These are phyloP conservation scores for Arxiozyma telluris DNA, from an alignment of 1,139 yeast species.

Conservation along the genomic window DNA sequence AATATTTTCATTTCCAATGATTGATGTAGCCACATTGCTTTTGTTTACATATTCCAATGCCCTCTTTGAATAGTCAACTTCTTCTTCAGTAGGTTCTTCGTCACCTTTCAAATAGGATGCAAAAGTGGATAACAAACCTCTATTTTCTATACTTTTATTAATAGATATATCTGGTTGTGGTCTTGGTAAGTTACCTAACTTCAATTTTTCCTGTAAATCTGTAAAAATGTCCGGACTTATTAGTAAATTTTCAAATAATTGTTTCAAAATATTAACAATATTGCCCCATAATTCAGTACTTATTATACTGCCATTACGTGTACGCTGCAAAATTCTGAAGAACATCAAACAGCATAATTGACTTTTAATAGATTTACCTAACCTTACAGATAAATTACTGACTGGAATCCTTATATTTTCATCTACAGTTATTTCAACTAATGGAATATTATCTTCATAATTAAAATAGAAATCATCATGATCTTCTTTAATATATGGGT, in stretches of 20 bases:
- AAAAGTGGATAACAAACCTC: constrained; percentile 78
- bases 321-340: constrained; percentile 63
- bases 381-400: constrained; percentile 69
- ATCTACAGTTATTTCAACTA: constrained; percentile 39
- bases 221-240: constrained; percentile 57
- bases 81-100: constrained; percentile 89
- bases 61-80: constrained; percentile 74
- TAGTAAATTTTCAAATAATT: constrained; percentile 64
- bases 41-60: constrained; percentile 69
- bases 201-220: constrained; percentile 51
- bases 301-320: constrained; percentile 29
- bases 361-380: constrained; percentile 87
- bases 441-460: constrained; percentile 27
- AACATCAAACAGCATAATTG: constrained; percentile 82
- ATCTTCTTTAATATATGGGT: constrained; percentile 1
- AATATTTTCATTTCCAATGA: constrained; percentile 24
- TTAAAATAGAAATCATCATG: constrained; percentile 7
- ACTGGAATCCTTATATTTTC: constrained; percentile 54
- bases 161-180: constrained; percentile 61
- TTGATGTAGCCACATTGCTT: constrained; percentile 41
- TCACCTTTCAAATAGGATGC: constrained; percentile 91
- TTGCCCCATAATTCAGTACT: constrained; percentile 48
- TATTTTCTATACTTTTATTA: constrained; percentile 50
- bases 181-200: constrained; percentile 45
- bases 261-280: constrained; percentile 51